A percentile compares a stretch with the other conserved stretches of the same genome.
Conservation (phyloP, 108 stramenopile genomes). For the Skeletonema tropicum region DNA sequence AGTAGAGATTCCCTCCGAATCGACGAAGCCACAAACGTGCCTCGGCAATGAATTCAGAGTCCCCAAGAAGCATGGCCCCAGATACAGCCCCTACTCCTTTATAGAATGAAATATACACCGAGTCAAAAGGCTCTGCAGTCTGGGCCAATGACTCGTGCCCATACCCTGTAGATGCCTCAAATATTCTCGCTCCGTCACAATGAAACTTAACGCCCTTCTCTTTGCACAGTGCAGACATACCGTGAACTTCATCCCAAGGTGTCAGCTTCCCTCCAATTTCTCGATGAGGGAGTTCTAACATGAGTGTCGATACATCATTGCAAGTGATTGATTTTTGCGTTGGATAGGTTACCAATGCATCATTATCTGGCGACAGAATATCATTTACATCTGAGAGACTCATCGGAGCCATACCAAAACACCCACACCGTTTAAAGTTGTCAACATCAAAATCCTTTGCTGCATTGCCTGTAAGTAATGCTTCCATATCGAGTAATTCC, state of each 20-base stretch:
- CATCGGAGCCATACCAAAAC: slow-evolving; percentile 43
- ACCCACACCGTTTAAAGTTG: slow-evolving; percentile 19
- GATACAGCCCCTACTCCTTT: slow-evolving; percentile 79
- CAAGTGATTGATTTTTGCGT: slow-evolving; percentile 7
- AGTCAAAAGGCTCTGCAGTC: slow-evolving; percentile 65
- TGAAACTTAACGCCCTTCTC: slow-evolving; percentile 62
- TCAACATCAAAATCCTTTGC: slow-evolving; percentile 27
- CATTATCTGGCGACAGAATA: background rate
- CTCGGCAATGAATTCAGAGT: slow-evolving; percentile 57
- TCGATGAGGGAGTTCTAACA: slow-evolving; percentile 85
- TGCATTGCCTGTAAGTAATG: slow-evolving; percentile 31
- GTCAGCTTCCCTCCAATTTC: slow-evolving; percentile 84
- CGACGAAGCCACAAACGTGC: slow-evolving; percentile 79
- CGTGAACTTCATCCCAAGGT: slow-evolving; percentile 64
- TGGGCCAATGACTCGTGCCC: slow-evolving; percentile 34
- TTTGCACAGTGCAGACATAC: slow-evolving; percentile 48
- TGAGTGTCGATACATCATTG: slow-evolving; percentile 49
- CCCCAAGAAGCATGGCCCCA: slow-evolving; percentile 82
- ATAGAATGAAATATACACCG: slow-evolving; percentile 82
- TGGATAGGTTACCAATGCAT: background rate
- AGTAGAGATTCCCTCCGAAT: slow-evolving; percentile 85
- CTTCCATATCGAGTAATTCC: slow-evolving; percentile 57
- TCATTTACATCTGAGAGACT: slow-evolving; percentile 41
- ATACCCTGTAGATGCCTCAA: slow-evolving; percentile 73
- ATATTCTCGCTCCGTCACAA: slow-evolving; percentile 86